These are phyloP conservation scores for Mycena floridula DNA, from an alignment of 768 basidiomycete species.

Conservation along the genomic window DNA sequence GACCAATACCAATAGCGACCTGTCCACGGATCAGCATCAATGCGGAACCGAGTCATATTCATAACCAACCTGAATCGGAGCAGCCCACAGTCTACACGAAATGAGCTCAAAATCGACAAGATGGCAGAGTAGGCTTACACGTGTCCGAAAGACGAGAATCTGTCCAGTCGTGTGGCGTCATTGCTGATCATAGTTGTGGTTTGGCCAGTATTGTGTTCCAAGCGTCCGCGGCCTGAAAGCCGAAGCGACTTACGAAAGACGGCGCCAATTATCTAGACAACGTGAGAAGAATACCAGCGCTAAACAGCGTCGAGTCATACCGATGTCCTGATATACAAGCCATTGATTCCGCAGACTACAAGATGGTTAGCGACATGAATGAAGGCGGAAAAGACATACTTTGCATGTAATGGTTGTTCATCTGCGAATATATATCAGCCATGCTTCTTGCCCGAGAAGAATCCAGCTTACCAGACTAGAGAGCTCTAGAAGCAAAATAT, in stretches of 20 bases:
- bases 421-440: background rate
- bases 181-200: conserved; percentile 47
- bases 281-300: background rate
- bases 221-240: conserved; percentile 39
- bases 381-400: conserved; percentile 9
- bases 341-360: conserved; percentile 27
- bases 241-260: conserved; percentile 50
- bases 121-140: conserved; percentile 12
- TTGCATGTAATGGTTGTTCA: conserved; percentile 25
- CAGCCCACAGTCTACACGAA: conserved; percentile 23
- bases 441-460: background rate
- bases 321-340: conserved; percentile 27
- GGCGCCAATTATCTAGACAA: conserved; percentile 6
- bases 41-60: background rate
- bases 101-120: background rate
- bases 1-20: conserved; percentile 41
- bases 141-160: conserved; percentile 22
- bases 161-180: conserved; percentile 38
- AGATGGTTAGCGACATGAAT: background rate
- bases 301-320: conserved; percentile 18
- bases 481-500: conserved; percentile 14
- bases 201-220: conserved; percentile 41
- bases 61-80: conserved; percentile 22
- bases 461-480: conserved; percentile 22
- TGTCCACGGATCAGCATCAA: conserved; percentile 11